Evolutionary conservation across 768 basidiomycete genomes (phyloP), one percentile per base, ranked within the genome.

Genomic region (Tephrocybe sp.): DNA sequence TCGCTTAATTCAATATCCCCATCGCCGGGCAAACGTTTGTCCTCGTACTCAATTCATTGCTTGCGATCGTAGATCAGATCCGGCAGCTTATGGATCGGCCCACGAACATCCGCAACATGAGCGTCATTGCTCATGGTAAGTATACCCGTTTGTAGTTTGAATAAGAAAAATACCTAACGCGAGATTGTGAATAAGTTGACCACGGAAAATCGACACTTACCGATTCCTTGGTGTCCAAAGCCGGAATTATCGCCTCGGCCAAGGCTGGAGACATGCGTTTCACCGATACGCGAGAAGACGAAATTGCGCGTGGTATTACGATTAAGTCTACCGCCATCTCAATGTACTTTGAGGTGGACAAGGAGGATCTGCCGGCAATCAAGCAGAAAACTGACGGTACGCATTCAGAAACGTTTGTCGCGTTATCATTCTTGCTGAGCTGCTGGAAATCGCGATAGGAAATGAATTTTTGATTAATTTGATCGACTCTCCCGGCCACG

Each of bases 191-290:
- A 42, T 92, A 47, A 52, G 97, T 99, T 83, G 97, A 99, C 74
- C 97, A 99, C 78, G 97, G 97, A 77, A 99, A 99, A 75, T 99
- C 97, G 50, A 99, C 97, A 62, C 85, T 99, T 61, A 98, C 97
- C 60, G 97, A 99, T 73, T 98, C 96, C 36, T 80, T 99, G 39
- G 95, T 99, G 68, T 95, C 96, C 58, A 98, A 98, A 79, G 97
- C 97, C 57, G 97, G 97, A 82, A 99, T 99, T 70, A 98, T 99
- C 62, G 96, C 97, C 55, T 74, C 78, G 38, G 76, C 92, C 65
- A 96, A 97, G 70, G 92, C 97, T 53, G 97, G 97, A 68, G 93
- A 97, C 53, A 80, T 91, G 83, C 92, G 96, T 54, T 98, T 95
- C 70, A 98, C 92, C 49, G 94, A 98, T 72, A 98, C 97, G 53